Conservation (phyloP, 371 early-diverging fungal genomes). For the Blakeslea trispora region DNA sequence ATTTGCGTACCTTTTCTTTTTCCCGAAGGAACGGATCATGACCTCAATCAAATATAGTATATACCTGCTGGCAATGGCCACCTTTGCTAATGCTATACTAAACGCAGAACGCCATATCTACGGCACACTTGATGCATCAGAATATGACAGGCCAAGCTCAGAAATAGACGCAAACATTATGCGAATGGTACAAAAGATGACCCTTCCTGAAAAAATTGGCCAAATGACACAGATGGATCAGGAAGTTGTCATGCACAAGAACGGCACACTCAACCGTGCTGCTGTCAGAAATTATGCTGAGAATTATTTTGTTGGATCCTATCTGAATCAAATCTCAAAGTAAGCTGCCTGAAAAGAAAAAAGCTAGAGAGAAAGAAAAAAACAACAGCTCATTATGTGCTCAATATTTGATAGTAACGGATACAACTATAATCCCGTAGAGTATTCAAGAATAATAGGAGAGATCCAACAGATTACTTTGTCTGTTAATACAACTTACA, state of each 20-base stretch:
- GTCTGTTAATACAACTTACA: conserved; percentile 30
- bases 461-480: conserved; percentile 41
- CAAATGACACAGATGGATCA: conserved; percentile 71
- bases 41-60: not conserved
- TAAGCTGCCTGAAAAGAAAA: conserved; percentile 6
- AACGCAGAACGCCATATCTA: conserved; percentile 10
- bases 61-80: not conserved
- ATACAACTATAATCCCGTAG: conserved; percentile 25
- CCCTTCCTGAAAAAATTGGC: conserved; percentile 62
- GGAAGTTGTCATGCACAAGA: conserved; percentile 32
- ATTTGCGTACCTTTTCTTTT: not conserved
- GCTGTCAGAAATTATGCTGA: conserved; percentile 51
- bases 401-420: conserved; percentile 19
- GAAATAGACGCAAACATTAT: conserved; percentile 31
- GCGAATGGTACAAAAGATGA: conserved; percentile 51
- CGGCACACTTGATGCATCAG: conserved; percentile 1
- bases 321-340: conserved; percentile 37
- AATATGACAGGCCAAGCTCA: conserved; percentile 9
- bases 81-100: not conserved
- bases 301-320: conserved; percentile 40
- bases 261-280: conserved; percentile 47
- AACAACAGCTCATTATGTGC: not conserved
- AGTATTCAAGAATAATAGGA: conserved; percentile 34
- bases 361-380: too few species aligned
- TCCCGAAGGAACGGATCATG: not conserved